phyloP scores from a whole-genome alignment of 305 asterid species.

The Fraxinus velutina region DNA sequence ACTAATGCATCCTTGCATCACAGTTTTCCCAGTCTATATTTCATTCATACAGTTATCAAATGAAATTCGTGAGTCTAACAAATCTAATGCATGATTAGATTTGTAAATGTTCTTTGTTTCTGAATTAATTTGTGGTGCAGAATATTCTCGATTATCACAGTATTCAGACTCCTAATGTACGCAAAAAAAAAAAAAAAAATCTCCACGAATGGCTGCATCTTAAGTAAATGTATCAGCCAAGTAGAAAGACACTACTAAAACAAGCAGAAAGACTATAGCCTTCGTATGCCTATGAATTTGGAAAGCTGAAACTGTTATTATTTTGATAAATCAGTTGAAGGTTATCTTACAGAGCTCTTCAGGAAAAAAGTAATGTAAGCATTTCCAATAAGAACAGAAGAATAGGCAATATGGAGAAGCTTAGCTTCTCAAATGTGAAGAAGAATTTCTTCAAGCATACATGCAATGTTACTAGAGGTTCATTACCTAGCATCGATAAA shows the following conservation, averaged over 20 bases:
- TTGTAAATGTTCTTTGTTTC: neutral
- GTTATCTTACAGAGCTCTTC: neutral
- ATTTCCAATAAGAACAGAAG: neutral
- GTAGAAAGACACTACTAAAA: neutral
- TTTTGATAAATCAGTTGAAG: neutral
- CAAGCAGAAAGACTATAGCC: neutral
- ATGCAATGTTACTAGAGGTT: neutral
- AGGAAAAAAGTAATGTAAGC: neutral
- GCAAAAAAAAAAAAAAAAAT: neutral
- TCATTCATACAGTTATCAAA: neutral
- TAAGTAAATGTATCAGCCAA: neutral
- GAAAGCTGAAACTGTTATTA: neutral
- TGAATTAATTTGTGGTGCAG: neutral
- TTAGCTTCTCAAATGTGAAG: neutral
- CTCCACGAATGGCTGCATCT: neutral
- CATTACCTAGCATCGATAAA: neutral
- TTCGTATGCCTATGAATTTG: neutral
- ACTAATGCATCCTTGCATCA: neutral
- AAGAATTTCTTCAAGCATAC: neutral
- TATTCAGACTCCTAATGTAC: neutral
- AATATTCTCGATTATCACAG: neutral
- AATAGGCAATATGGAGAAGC: neutral
- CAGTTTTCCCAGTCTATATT: neutral
- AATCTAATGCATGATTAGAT: neutral
- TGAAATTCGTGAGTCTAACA: neutral